Evolutionary conservation across 768 basidiomycete species (phyloP), one percentile per base, ranked within the genome.

Genomic region (Epithele typhae): DNA sequence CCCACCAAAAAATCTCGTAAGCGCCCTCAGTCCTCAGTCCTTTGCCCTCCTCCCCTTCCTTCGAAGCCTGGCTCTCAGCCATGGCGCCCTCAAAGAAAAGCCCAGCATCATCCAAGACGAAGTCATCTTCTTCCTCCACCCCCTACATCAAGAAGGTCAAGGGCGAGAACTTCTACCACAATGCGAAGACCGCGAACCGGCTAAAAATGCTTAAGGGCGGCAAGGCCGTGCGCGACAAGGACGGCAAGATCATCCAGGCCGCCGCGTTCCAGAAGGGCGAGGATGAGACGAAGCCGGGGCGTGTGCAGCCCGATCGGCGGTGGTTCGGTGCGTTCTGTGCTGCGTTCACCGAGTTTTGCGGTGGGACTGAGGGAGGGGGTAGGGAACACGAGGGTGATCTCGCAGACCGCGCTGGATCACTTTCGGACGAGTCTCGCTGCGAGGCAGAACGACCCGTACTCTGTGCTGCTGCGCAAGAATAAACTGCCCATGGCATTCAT

Each of bases 341-440:
- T n/a, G n/a, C n/a, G n/a, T n/a, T n/a, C n/a, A n/a, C n/a, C n/a
- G n/a, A n/a, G n/a, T n/a, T n/a, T n/a, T 30, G 14, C 8, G 27
- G 14, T 7, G 14, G 14, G 14, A 14, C 27, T 30, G 27, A 30
- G 27, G 27, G 27, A 30, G 27, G 14, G 37, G 21, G 6, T 55
- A 94, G 93, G 95, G 35, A 98, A 98, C 67, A 98, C 96, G n/a
- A 75, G 96, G 62, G 95, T 97, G 27, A 97, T 99, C 61, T 93
- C 92, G 18, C 95, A 99, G 64, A 87, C 82, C 21, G 94, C 95
- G 12, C 71, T 99, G 58, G 93, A 96, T 60, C 96, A 97, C 66
- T 99, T 99, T 72, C 75, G 95, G 42, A 92, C 88, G 12, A 92
- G 89, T 59, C 77, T 99, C 37, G 75, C 79, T 19, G 73, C 77